Base-by-base conservation (phyloP, 495 filamentous ascomycete species). In the Chaetomium cochliodes region DNA sequence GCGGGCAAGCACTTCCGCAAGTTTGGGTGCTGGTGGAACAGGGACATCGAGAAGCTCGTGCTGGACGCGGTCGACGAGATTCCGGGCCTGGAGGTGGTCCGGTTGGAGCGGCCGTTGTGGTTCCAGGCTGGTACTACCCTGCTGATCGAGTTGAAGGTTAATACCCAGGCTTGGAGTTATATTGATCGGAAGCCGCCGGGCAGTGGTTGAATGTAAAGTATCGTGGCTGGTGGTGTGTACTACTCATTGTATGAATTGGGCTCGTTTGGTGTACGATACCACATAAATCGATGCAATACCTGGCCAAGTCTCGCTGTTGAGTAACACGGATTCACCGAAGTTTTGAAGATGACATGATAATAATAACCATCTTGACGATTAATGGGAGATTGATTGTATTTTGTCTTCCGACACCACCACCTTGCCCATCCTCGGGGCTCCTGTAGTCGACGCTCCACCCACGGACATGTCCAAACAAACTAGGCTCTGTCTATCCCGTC, bases 11-110 rank as follows among this genome's bases (percentile, higher is more conserved):
- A 98, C 82, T 93, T 92, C 50, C 82, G 86, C 64, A 82, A 85
- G 57, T 92, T 92, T 82, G 94, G 96, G 11, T 98, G 94, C 79
- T 98, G 93, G 93, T 96, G 90, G 88, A 98, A 98, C 77, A 81
- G 92, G 58, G 94, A 98, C 81, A 88, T 98, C 60, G 90, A 88
- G 62, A 76, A 75, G 62, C 85, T 98, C 72, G 86, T 97, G 46
- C 76, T 66, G 39, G 76, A 75, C 41, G 79, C 79, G 7, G 73
- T 68, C 28, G 46, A 64, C 60, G 62, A 82, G 67, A 85, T 92
- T 66, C 92, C 90, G 64, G 93, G 92, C 23, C 76, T 98, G 70
- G 90, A 92, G 78, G 79, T 98, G 52, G 80, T 90, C 25, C 78
- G 77, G 60, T 77, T 96, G 26, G 80, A 87, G 70, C 83, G 86